Base-by-base conservation (phyloP, 2,329 filamentous ascomycete species). In the Hymenoscyphus occultus region DNA sequence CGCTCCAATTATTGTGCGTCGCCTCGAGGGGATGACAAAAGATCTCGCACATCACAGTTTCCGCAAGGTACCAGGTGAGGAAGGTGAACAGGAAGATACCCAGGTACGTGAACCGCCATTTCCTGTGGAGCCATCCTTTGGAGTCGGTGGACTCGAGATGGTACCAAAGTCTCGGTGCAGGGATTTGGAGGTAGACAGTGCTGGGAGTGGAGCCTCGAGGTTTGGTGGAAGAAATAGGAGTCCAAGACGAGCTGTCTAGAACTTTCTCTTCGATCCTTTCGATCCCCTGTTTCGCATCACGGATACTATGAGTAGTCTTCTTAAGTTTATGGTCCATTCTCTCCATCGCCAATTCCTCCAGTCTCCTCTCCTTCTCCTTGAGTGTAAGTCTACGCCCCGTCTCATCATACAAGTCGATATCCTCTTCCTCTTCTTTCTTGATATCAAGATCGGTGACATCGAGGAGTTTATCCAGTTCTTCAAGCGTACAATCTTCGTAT, bases 21-120 rank as follows among this genome's bases (percentile, higher is more conserved):
- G 85, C 87, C 39, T 78, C 78, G n/a, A 76, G 72, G 1, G 84
- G 83, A 16, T 82, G 81, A 71, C 84, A 87, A 75, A 83, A 88
- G 6, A 76, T 68, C 48, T 73, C 77, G 73, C 84, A 88, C 77
- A 84, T 83, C 32, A 77, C 73, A 0, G 79, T 79, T 72, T 89
- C 86, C n/a, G 80, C 73, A 4, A 78, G 71, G 64, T 82, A 84
- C 86, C 86, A 89, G n/a, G 81, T 60, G 0, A 77, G 73, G 9
- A 83, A 51, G 2, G 82, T 40, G 14, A 82, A 70, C n/a, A 73
- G 22, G 9, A 74, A 58, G 12, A 73, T 39, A 5, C 72, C 72
- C 1, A 74, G 35, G 68, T 71, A 74, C 1, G 73, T 74, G 31
- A 75, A 62, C 51, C 66, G 69, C 69, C 67, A 66, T 4, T 67